Conservation (phyloP, 2,329 filamentous ascomycete genomes). For the Leptodontidium sp. region DNA sequence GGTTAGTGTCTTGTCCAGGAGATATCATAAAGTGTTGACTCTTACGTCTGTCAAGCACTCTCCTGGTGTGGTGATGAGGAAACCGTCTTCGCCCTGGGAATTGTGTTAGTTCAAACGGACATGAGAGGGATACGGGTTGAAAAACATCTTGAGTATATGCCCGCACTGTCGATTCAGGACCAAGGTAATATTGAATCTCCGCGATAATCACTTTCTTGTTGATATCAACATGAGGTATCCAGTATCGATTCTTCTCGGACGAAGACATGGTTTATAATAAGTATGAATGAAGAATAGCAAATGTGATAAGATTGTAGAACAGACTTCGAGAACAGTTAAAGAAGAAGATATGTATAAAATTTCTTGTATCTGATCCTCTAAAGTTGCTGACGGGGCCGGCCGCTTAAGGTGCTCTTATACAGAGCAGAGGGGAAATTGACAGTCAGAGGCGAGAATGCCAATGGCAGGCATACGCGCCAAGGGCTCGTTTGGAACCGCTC, state of each 20-base stretch:
- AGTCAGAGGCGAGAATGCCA: neutral
- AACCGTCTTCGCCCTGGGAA: constrained; percentile 65
- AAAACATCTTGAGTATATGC: constrained; percentile 64
- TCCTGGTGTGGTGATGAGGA: constrained; percentile 65
- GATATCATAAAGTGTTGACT: constrained; percentile 20
- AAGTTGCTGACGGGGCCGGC: neutral
- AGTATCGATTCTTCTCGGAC: constrained; percentile 62
- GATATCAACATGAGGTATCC: constrained; percentile 67
- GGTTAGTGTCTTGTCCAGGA: constrained; percentile 25
- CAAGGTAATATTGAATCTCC: constrained; percentile 65
- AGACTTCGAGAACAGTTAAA: neutral
- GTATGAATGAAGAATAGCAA: constrained; percentile 27
- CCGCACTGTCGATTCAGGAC: constrained; percentile 64
- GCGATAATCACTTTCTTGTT: constrained; percentile 67
- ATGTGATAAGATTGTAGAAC: constrained; percentile 32
- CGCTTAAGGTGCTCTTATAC: constrained; percentile 3
- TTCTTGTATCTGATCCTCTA: neutral
- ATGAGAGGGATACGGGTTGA: constrained; percentile 39
- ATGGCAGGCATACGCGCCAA: neutral
- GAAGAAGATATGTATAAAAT: neutral
- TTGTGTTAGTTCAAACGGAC: constrained; percentile 34
- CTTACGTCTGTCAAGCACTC: constrained; percentile 67
- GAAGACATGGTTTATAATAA: constrained; percentile 40
- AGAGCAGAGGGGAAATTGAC: neutral
- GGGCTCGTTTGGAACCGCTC: neutral